A percentile compares a stretch with the other conserved stretches of the same genome.
phyloP scores from a whole-genome alignment of 495 filamentous ascomycete species.

The Penicillium subrubescens region DNA sequence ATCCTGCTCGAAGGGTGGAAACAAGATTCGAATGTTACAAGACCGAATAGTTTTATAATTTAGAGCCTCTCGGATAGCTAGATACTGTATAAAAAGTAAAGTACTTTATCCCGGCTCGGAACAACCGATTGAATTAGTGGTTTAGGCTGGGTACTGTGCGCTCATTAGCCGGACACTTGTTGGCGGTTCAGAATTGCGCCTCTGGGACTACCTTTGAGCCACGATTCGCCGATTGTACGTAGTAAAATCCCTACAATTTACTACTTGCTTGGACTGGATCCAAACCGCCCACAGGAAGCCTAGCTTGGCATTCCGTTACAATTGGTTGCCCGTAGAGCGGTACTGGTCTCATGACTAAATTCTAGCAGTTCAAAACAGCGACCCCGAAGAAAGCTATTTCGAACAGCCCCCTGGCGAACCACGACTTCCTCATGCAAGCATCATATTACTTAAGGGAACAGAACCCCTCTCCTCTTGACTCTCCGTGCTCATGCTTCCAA shows the following conservation, averaged over 20 bases:
- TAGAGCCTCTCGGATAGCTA: too few relatives aligned
- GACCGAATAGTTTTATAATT: too few relatives aligned
- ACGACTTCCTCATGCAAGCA: not conserved
- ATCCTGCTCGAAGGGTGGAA: too few relatives aligned
- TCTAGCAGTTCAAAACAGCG: slow-evolving; percentile 2
- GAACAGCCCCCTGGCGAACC: not conserved
- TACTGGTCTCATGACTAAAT: not conserved
- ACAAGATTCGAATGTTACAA: too few relatives aligned
- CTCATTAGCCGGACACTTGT: too few relatives aligned
- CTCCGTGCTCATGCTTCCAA: slow-evolving; percentile 8
- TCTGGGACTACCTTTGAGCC: too few relatives aligned
- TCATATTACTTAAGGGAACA: not conserved
- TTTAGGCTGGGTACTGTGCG: too few relatives aligned
- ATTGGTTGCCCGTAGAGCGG: not conserved
- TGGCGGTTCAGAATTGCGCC: too few relatives aligned
- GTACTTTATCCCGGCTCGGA: too few relatives aligned
- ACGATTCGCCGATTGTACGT: not conserved
- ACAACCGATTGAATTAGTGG: too few relatives aligned
- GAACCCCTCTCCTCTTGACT: not conserved
- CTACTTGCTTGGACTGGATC: not conserved
- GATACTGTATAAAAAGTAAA: not conserved
- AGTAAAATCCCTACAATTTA: not conserved
- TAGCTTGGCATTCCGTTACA: not conserved
- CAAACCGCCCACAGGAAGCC: not conserved
- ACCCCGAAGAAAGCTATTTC: slow-evolving; percentile 1